These are phyloP conservation scores for Musa beccarii DNA, from an alignment of 176 grass and related monocot species.

Conservation along the genomic window DNA sequence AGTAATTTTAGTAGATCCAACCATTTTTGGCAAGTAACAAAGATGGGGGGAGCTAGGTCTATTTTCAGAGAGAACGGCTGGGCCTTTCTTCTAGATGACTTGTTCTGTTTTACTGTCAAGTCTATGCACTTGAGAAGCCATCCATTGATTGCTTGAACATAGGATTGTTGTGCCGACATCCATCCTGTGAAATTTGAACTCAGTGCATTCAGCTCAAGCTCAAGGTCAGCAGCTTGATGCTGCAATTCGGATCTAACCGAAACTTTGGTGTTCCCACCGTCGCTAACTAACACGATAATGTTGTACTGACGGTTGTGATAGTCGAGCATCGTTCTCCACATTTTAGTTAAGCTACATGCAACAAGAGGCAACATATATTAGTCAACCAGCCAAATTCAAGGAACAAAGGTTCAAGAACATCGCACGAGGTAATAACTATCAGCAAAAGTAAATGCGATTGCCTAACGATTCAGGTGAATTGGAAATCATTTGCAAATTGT, in stretches of 20 bases:
- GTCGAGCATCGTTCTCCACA: conserved; percentile 78
- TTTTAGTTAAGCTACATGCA: conserved; percentile 58
- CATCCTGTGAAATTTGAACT: conserved; percentile 72
- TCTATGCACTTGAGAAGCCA: conserved; percentile 80
- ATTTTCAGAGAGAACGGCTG: conserved; percentile 23
- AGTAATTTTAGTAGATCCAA: conserved; percentile 34
- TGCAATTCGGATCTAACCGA: conserved; percentile 51
- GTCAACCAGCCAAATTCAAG: neutral
- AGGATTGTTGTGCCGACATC: conserved; percentile 68
- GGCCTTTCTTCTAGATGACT: conserved; percentile 10
- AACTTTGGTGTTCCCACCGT: conserved; percentile 43
- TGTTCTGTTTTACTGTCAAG: conserved; percentile 33
- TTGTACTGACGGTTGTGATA: conserved; percentile 56
- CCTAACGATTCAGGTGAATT: neutral
- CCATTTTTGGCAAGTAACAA: conserved; percentile 71
- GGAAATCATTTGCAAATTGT: neutral
- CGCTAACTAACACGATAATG: conserved; percentile 43
- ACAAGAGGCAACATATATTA: neutral
- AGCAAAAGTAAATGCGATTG: neutral
- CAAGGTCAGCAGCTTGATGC: conserved; percentile 52
- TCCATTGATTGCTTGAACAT: conserved; percentile 55
- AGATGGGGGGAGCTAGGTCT: conserved; percentile 52
- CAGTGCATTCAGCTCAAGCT: conserved; percentile 66
- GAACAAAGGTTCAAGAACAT: neutral
- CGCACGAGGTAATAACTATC: no score